Percentiles rank a stretch among this genome's conserved stretches.
Conservation (phyloP, 805 yeast genomes). For the Candida hungchunana region DNA sequence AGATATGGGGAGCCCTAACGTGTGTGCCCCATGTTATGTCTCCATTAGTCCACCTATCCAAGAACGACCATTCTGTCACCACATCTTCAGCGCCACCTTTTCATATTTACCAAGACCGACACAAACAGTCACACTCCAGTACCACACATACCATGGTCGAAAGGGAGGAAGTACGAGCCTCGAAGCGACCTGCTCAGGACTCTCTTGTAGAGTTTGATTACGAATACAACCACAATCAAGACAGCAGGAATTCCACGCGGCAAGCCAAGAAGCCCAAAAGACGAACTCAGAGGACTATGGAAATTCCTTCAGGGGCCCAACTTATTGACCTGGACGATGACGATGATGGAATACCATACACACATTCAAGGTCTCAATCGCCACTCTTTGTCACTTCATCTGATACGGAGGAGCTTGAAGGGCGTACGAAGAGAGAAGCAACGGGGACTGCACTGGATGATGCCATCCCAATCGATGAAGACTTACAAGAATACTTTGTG, state of each 20-base stretch:
- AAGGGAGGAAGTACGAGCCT: too few species aligned
- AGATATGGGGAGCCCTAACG: too few species aligned
- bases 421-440: background rate
- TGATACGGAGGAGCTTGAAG: constrained; percentile 9
- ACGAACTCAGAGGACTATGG: background rate
- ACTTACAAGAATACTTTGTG: constrained; percentile 15
- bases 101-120: too few species aligned
- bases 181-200: too few species aligned
- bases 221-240: too few species aligned
- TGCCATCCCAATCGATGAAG: constrained; percentile 14
- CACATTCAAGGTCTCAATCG: constrained; percentile 24
- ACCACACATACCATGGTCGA: too few species aligned
- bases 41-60: too few species aligned
- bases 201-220: too few species aligned
- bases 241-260: background rate
- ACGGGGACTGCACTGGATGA: background rate
- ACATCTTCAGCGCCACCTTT: too few species aligned
- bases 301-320: background rate
- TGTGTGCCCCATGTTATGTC: too few species aligned
- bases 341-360: constrained; percentile 27
- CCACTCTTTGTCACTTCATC: constrained; percentile 19
- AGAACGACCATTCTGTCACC: too few species aligned
- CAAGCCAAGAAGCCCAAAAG: constrained; percentile 1
- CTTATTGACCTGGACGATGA: constrained; percentile 17
- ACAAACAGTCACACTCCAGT: too few species aligned